Percentiles rank a stretch among this genome's conserved stretches.
phyloP scores from a whole-genome alignment of 257 asterid species.

The Oldenlandia corymbosa region DNA sequence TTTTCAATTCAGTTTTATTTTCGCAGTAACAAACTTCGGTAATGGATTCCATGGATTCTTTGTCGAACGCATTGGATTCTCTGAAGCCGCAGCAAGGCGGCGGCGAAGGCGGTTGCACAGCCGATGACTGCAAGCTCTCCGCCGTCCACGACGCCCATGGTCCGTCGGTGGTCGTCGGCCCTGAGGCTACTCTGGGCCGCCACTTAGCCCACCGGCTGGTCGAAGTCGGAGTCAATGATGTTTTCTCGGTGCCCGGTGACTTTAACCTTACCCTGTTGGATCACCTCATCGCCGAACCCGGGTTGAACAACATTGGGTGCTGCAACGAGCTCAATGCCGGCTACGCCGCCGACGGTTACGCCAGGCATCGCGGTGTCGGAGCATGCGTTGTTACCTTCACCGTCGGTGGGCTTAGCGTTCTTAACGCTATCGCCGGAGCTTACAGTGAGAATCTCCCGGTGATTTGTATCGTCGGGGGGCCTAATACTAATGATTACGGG shows the following conservation, averaged over 20 bases:
- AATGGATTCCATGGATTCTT: slow-evolving; percentile 33
- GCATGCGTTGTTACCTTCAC: slow-evolving; percentile 88
- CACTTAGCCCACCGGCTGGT: slow-evolving; percentile 66
- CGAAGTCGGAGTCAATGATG: slow-evolving; percentile 63
- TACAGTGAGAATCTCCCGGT: slow-evolving; percentile 81
- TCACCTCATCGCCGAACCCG: slow-evolving; percentile 77
- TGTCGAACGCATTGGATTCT: slow-evolving; percentile 23
- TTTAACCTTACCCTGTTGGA: slow-evolving; percentile 83
- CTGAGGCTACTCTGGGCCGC: slow-evolving; percentile 69
- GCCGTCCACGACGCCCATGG: too few relatives aligned
- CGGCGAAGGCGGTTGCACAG: too few relatives aligned
- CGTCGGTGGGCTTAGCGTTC: slow-evolving; percentile 77
- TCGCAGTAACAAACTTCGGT: too few relatives aligned
- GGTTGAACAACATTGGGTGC: slow-evolving; percentile 65
- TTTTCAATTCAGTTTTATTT: too few relatives aligned
- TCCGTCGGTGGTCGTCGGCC: slow-evolving; percentile 9
- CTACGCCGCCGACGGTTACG: slow-evolving; percentile 88
- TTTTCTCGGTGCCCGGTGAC: slow-evolving; percentile 85
- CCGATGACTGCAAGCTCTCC: too few relatives aligned
- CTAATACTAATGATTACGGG: slow-evolving; percentile 82
- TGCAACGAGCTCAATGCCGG: slow-evolving; percentile 90
- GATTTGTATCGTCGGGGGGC: slow-evolving; percentile 84
- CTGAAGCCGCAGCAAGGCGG: too few relatives aligned
- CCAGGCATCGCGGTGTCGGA: slow-evolving; percentile 70
- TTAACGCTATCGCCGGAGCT: slow-evolving; percentile 87